These are phyloP conservation scores for Geotrichum macrosporum DNA, from an alignment of 1,139 yeast species.

Conservation along the genomic window DNA sequence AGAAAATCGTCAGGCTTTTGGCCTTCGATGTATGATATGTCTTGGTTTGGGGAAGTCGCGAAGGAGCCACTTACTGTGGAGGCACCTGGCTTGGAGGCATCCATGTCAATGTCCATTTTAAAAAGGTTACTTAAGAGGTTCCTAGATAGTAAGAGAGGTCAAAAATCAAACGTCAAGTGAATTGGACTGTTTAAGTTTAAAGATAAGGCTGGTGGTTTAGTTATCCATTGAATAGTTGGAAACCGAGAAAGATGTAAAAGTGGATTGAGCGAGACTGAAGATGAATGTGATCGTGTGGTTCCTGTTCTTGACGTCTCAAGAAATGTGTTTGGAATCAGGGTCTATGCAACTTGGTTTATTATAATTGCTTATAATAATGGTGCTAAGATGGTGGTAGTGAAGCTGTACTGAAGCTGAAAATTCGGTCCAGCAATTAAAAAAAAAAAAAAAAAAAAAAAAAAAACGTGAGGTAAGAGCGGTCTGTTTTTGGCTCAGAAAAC, in stretches of 20 bases:
- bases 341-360: no score
- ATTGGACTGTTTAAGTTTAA: neutral
- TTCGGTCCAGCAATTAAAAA: neutral
- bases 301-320: no score
- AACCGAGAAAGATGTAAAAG: neutral
- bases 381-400: neutral
- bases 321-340: neutral
- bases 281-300: neutral
- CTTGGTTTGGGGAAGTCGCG: neutral
- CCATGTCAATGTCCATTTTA: constrained; percentile 10
- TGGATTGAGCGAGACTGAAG: neutral
- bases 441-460: no score
- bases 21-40: constrained; percentile 13
- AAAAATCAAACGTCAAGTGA: neutral
- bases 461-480: neutral
- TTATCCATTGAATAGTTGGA: neutral
- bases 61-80: neutral
- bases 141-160: neutral
- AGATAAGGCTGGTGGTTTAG: neutral
- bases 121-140: neutral
- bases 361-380: no score
- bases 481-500: neutral
- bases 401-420: neutral
- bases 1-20: constrained; percentile 10
- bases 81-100: neutral